These are phyloP conservation scores for Lichenothelia convexa DNA, from an alignment of 495 filamentous ascomycete species.

Conservation along the genomic window DNA sequence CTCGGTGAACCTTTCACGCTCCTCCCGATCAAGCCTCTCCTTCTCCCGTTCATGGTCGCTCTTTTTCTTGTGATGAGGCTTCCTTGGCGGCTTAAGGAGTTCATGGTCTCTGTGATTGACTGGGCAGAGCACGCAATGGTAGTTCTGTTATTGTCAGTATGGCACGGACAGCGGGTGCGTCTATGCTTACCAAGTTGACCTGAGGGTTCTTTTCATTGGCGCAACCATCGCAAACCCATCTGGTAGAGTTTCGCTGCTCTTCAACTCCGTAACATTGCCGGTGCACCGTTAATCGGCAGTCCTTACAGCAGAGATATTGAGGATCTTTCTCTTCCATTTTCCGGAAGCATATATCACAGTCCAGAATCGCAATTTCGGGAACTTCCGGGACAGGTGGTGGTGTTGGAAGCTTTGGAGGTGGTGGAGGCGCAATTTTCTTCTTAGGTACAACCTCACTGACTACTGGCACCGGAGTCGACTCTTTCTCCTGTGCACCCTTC, in stretches of 20 bases:
- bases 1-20: conserved; percentile 51
- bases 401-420: conserved; percentile 40
- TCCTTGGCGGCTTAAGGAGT: conserved; percentile 67
- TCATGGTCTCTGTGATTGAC: conserved; percentile 58
- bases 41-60: conserved; percentile 80
- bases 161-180: not conserved
- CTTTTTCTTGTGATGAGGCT: conserved; percentile 82
- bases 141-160: conserved; percentile 36
- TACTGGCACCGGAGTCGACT: conserved; percentile 26
- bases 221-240: conserved; percentile 95
- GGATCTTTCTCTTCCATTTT: no score
- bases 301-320: conserved; percentile 55
- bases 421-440: conserved; percentile 38
- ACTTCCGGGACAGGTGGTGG: conserved; percentile 17
- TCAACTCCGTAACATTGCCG: conserved; percentile 76
- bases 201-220: conserved; percentile 75
- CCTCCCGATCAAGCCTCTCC: conserved; percentile 66
- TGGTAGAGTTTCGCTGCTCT: conserved; percentile 42
- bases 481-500: conserved; percentile 26
- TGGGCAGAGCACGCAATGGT: conserved; percentile 84
- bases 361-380: conserved; percentile 29
- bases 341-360: conserved; percentile 85
- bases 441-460: conserved; percentile 36
- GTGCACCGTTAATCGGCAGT: conserved; percentile 87
- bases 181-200: conserved; percentile 53